These are phyloP conservation scores for Anisodus acutangulus DNA, from an alignment of 257 asterid genomes.

Conservation along the genomic window DNA sequence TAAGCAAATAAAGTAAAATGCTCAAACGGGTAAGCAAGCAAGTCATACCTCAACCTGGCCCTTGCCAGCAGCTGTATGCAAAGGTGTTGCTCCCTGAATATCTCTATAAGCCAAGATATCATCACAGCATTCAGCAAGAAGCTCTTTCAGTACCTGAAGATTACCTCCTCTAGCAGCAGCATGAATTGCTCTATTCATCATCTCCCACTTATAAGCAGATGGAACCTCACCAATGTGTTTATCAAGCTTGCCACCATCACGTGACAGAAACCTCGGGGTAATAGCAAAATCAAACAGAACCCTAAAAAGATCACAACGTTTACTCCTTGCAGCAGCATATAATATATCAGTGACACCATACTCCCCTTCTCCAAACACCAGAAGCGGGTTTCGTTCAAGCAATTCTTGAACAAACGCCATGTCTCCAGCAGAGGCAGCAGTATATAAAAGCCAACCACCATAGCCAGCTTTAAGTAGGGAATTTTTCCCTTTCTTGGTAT, in stretches of 20 bases:
- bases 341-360: constrained; percentile 86
- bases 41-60: constrained; percentile 79
- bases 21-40: not conserved
- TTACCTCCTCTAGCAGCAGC: constrained; percentile 99
- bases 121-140: constrained; percentile 65
- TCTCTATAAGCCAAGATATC: constrained; percentile 69
- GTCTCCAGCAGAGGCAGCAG: constrained; percentile 97
- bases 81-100: constrained; percentile 67
- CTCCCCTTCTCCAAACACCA: constrained; percentile 93
- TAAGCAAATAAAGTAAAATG: not conserved
- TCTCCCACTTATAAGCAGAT: constrained; percentile 75
- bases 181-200: constrained; percentile 80
- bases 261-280: constrained; percentile 58
- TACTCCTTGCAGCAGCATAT: constrained; percentile 89
- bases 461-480: constrained; percentile 77
- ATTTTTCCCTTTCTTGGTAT: constrained; percentile 58
- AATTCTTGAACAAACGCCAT: constrained; percentile 63
- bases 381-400: constrained; percentile 73
- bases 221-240: constrained; percentile 64
- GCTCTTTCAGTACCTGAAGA: constrained; percentile 65
- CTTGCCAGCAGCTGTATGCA: constrained; percentile 91
- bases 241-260: constrained; percentile 45
- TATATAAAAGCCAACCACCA: constrained; percentile 95
- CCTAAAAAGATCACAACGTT: constrained; percentile 64
- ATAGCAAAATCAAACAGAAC: constrained; percentile 66